Base-by-base conservation (phyloP, 345 rosid species). In the Brassica carinata region DNA sequence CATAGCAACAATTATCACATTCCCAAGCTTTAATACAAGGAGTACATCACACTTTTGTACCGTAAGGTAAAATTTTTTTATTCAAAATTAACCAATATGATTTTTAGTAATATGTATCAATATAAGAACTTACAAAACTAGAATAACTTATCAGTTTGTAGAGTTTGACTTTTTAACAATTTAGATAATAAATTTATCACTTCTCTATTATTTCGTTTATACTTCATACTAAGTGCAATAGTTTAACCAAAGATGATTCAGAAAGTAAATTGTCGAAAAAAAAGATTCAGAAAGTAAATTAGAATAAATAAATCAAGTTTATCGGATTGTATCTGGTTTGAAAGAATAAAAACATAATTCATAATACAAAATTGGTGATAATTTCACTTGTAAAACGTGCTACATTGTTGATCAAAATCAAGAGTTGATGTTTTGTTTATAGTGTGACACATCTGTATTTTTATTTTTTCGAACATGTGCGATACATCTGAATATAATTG, bases 21-120 rank as follows among this genome's bases (percentile, higher is more conserved):
- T 75, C 64, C 64, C 57, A 81, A 81, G 63, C 83, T 80, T 71
- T 71, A 81, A 81, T 76, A 81, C 19, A 75, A 75, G 83, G 84
- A 76, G 64, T 27, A 72, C 80, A 71, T 70, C 69, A 27, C 73
- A 76, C 76, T 70, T 75, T 75, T 80, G 71, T 53, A 63, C 63
- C 40, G 38, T 81, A 26, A 62, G 27, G 65, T 5, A 31, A 33
- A 27, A 23, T 9, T 9, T 7, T 3, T 8, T 38, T 36, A 61
- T 68, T 68, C 36, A 63, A 80, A 27, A 75, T 18, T 34, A 59
- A 43, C 51, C 5, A 10, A 43, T 43, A 43, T 43, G 51, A 43
- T 3, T 43, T 43, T 43, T 43, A 10, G 51, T 43, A 43, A 10
- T 10, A 43, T 13, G 51, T 43, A 43, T 43, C 13, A 43, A 10